Evolutionary conservation across 2,329 filamentous ascomycete species (phyloP), one percentile per base, ranked within the genome.

Genomic region (Geoglossum cookeanum): DNA sequence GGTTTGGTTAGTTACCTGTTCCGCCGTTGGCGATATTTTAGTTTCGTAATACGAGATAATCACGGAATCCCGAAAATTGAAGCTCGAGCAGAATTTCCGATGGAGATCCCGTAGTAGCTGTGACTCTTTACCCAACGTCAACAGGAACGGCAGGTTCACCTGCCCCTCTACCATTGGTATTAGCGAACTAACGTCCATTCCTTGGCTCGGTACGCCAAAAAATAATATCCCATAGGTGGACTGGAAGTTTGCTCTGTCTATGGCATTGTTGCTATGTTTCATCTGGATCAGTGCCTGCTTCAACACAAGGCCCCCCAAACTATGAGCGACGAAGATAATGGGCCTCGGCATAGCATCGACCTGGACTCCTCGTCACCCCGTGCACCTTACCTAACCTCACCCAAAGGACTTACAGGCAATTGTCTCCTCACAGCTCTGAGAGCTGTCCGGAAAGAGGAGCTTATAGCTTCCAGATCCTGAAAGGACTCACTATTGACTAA

Each of bases 251-350:
- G 15, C 15, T 11, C 5, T 22, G 42, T 45, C 42, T 15, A 15
- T 42, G 37, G 13, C 37, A 4, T 45, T 22, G 42, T 45, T 22
- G 15, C 42, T 9, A 22, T 45, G 4, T 45, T 45, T 45, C 42
- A 45, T 17, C 13, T 45, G 42, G n/a, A 45, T 22, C 4, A 45
- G 15, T 7, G 55, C 60, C 48, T 59, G 42, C 48, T 63, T 63
- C 13, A 62, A 39, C 5, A 60, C 42, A 9, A 45, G 42, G 42
- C 42, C 42, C 2, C 42, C 42, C 5, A 45, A 9, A 9, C 42
- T 45, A 51, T 62, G 59, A 3, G 52, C 61, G 3, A 63, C 53
- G 22, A 62, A 60, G 11, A 62, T 47, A 7, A 62, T 15, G 13
- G 60, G 61, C 15, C 17, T 11, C 9, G 54, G 29, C 3, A 45